These are phyloP conservation scores for Cytospora chrysosperma DNA, from an alignment of 2,329 filamentous ascomycete species.

Conservation along the genomic window DNA sequence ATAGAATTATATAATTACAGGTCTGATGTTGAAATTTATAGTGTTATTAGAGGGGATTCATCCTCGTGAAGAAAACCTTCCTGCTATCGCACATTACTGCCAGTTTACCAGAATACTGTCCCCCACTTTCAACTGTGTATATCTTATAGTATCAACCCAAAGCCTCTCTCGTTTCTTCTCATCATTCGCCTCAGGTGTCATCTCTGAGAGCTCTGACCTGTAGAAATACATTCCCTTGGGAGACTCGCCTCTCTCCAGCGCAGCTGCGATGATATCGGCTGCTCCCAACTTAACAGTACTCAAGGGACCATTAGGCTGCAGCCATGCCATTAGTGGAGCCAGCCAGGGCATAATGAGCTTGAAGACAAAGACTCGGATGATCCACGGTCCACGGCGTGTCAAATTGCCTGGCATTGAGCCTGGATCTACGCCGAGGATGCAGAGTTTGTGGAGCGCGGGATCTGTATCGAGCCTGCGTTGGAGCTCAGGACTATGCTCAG, in stretches of 20 bases:
- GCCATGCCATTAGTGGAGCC: not conserved
- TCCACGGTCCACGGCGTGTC: constrained; percentile 25
- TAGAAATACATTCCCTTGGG: constrained; percentile 10
- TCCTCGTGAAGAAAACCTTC: no score
- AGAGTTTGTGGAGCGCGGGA: constrained; percentile 31
- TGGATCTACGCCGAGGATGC: constrained; percentile 36
- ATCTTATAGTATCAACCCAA: constrained; percentile 6
- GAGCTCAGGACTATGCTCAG: constrained; percentile 31
- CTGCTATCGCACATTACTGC: no score
- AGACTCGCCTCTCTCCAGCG: not conserved
- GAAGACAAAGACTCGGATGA: constrained; percentile 22
- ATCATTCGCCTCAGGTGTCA: constrained; percentile 10
- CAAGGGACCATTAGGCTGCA: constrained; percentile 10
- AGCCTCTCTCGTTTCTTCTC: constrained; percentile 7
- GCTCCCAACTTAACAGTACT: not conserved
- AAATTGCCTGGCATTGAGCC: constrained; percentile 34
- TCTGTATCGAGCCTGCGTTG: constrained; percentile 31
- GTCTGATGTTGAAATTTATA: no score
- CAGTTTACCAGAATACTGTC: constrained; percentile 9
- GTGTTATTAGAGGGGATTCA: no score
- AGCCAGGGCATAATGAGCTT: constrained; percentile 3
- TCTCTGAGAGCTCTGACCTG: not conserved
- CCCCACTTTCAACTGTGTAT: not conserved
- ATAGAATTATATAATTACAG: no score
- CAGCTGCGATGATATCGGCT: constrained; percentile 4